Base-by-base conservation (phyloP, 805 yeast genomes). In the Pichia kluyveri region DNA sequence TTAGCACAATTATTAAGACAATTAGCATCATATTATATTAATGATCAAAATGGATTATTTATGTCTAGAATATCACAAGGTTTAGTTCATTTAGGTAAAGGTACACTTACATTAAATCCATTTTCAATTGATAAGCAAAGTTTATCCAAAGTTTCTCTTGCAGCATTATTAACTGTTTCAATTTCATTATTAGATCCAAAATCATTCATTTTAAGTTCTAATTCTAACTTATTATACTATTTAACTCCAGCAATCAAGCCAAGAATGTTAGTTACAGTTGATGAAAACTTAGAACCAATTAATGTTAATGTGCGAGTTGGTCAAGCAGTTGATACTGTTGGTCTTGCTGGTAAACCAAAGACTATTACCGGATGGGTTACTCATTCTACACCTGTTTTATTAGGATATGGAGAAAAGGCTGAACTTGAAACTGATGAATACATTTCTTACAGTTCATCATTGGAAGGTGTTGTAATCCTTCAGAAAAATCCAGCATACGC, bases 341-440 rank as follows among this genome's bases (percentile, higher is more conserved):
- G 99, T 34, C 98, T 91, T 67, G 99, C 98, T 0, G 99, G 99
- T 70, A 88, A 87, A 58, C 99, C 99, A 43, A 93, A 93, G 73
- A 90, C 97, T 12, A 93, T 93, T 43, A 93, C 99, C 5, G 99
- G 99, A 37, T 93, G 99, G 99, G 98, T 93, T 19, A 93, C 99
- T 1, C 99, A 93, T 61, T 86, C 93, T 6, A 93, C 99, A 0
- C 99, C 99, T 0, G 99, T 93, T 19, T 72, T 93, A 57, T 73
- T 93, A 48, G 90, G 93, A 39, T 82, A 82, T 57, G 98, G 98
- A 41, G 99, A 93, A 67, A 77, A 97, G 53, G 99, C 99, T 0
- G 99, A 93, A 67, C 72, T 93, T 56, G 99, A 95, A 63, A 89
- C 86, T 57, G 95, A 89, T 51, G 96, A 93, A 68, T 93, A 90